These are phyloP conservation scores for Ustilago cynodontis DNA, from an alignment of 1,284 basidiomycete species.

Conservation along the genomic window DNA sequence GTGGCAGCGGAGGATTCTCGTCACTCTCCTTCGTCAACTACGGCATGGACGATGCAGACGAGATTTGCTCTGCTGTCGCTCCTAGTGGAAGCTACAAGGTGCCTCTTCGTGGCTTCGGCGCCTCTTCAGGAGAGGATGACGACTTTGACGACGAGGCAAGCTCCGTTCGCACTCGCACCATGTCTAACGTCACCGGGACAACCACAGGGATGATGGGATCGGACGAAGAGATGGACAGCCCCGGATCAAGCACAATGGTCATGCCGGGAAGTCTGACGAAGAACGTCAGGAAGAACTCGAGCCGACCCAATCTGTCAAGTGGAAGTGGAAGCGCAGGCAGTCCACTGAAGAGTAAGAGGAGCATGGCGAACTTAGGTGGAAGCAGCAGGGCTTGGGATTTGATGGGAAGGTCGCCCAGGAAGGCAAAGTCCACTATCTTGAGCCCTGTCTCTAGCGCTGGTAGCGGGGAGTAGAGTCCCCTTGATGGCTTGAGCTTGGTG, in stretches of 20 bases:
- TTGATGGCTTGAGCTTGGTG: background rate
- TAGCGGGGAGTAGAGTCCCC: constrained; percentile 16
- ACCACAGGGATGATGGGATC: constrained; percentile 16
- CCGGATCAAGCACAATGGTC: constrained; percentile 6
- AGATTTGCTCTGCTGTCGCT: constrained; percentile 67
- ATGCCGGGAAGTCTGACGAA: constrained; percentile 31
- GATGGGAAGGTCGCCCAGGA: constrained; percentile 32
- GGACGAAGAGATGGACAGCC: constrained; percentile 32
- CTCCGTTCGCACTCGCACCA: constrained; percentile 22
- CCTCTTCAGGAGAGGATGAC: constrained; percentile 38
- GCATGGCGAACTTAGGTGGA: constrained; percentile 38
- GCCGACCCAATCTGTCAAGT: constrained; percentile 17
- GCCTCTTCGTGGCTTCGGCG: constrained; percentile 56
- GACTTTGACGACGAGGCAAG: constrained; percentile 39
- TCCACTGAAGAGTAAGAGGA: constrained; percentile 36
- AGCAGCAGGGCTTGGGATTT: constrained; percentile 10
- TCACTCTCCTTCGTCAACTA: constrained; percentile 67
- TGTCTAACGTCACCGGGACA: constrained; percentile 28
- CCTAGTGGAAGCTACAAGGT: constrained; percentile 66
- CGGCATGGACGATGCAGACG: constrained; percentile 67
- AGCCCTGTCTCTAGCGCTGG: constrained; percentile 45
- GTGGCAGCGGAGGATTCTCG: constrained; percentile 14
- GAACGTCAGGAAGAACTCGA: constrained; percentile 44
- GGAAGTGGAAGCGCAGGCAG: background rate
- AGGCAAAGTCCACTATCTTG: constrained; percentile 42